Conservation (phyloP, 192 early-diverging fungal species). For the Phycomyces blakesleeanus region DNA sequence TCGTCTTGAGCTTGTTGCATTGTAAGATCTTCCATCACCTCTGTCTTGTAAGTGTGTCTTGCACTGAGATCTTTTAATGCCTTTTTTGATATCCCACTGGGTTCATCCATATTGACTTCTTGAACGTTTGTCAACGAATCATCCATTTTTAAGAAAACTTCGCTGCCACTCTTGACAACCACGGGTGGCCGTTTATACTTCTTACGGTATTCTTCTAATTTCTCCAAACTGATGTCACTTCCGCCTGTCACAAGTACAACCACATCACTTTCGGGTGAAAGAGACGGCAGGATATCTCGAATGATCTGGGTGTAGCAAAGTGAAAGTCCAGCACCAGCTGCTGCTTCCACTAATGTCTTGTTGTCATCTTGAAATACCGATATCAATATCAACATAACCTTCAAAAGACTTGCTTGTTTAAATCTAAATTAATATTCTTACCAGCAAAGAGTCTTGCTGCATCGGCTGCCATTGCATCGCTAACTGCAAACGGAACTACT, state of each 20-base stretch:
- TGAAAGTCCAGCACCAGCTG: constrained; percentile 60
- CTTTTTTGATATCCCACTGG: constrained; percentile 41
- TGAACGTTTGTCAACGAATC: constrained; percentile 29
- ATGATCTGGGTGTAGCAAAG: constrained; percentile 58
- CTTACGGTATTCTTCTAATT: constrained; percentile 53
- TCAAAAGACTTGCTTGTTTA: too few species aligned
- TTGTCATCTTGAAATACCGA: too few species aligned
- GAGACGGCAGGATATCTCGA: constrained; percentile 56
- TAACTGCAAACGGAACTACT: constrained; percentile 52
- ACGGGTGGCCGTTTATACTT: constrained; percentile 60
- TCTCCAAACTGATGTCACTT: constrained; percentile 58
- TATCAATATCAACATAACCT: too few species aligned
- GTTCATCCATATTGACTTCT: constrained; percentile 24
- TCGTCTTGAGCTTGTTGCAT: too few species aligned
- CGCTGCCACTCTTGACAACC: constrained; percentile 66
- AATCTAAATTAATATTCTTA: constrained; percentile 20
- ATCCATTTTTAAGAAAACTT: constrained; percentile 54
- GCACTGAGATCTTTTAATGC: constrained; percentile 1
- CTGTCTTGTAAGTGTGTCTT: background rate
- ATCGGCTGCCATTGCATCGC: constrained; percentile 53
- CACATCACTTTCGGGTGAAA: constrained; percentile 51
- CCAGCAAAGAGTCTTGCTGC: constrained; percentile 54
- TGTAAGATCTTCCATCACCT: background rate
- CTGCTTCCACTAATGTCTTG: constrained; percentile 57
- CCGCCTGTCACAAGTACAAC: constrained; percentile 71